These are phyloP conservation scores for Neurospora sp. DNA, from an alignment of 495 filamentous ascomycete genomes.

Conservation along the genomic window DNA sequence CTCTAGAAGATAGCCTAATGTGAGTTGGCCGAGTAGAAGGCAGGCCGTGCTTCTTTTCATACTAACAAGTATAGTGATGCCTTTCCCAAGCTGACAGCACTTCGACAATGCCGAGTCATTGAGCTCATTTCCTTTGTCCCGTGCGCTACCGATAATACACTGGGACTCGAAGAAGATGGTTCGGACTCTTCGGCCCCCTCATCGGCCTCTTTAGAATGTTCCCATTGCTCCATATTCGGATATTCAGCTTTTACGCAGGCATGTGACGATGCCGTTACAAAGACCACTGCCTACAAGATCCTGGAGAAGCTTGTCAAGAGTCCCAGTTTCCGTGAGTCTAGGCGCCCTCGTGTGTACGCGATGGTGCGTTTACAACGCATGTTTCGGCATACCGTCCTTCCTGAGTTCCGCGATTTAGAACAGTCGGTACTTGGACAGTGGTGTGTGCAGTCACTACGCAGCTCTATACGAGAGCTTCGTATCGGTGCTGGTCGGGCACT, in stretches of 20 bases:
- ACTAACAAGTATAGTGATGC: conserved; percentile 11
- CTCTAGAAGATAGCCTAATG: not conserved
- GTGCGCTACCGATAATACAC: conserved; percentile 27
- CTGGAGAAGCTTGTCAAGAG: conserved; percentile 48
- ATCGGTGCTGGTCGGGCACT: conserved; percentile 55
- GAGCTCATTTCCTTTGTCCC: conserved; percentile 24
- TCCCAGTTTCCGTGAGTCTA: conserved; percentile 47
- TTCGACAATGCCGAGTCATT: conserved; percentile 23
- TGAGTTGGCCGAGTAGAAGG: not conserved
- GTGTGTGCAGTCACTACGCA: conserved; percentile 69
- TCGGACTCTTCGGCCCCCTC: not conserved
- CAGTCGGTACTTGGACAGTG: conserved; percentile 60
- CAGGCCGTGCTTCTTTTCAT: not conserved
- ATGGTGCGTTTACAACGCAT: conserved; percentile 63
- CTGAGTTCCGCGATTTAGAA: conserved; percentile 53
- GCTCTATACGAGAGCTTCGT: conserved; percentile 76
- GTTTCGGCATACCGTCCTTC: conserved; percentile 48
- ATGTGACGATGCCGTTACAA: not conserved
- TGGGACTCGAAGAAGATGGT: conserved; percentile 4
- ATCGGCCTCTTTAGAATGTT: conserved; percentile 8
- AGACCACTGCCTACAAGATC: conserved; percentile 32
- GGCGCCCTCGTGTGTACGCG: conserved; percentile 54
- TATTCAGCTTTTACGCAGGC: not conserved
- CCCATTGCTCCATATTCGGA: conserved; percentile 8
- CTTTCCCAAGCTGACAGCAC: conserved; percentile 18